Percentiles rank a stretch among this genome's conserved stretches.
phyloP scores from a whole-genome alignment of 805 yeast species.

The Sugiyamaella marilandica region DNA sequence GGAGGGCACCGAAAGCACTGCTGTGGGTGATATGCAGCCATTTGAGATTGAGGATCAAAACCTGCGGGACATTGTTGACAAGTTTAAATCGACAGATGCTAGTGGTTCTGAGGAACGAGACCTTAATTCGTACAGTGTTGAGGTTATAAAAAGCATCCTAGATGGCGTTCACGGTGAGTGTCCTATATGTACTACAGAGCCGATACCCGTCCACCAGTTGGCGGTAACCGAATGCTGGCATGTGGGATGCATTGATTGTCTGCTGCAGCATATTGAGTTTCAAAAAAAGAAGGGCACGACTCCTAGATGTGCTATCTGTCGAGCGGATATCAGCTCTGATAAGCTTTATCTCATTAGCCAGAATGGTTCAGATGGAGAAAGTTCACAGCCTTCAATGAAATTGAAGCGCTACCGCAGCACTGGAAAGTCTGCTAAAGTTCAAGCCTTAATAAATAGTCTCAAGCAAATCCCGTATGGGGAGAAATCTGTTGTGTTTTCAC shows the following conservation, averaged over 20 bases:
- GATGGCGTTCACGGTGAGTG: slow-evolving; percentile 58
- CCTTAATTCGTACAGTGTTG: slow-evolving; percentile 19
- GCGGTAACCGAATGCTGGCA: slow-evolving; percentile 78
- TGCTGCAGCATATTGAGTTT: slow-evolving; percentile 68
- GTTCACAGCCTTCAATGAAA: slow-evolving; percentile 10
- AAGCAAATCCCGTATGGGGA: slow-evolving; percentile 37
- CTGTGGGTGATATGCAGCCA: slow-evolving; percentile 9
- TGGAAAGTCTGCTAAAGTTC: slow-evolving; percentile 63
- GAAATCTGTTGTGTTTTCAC: slow-evolving; percentile 84
- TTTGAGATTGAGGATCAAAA: slow-evolving; percentile 27
- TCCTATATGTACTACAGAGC: slow-evolving; percentile 73
- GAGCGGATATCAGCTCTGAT: slow-evolving; percentile 48
- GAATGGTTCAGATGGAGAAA: slow-evolving; percentile 22
- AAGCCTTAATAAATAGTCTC: slow-evolving; percentile 46
- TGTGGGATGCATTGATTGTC: slow-evolving; percentile 66
- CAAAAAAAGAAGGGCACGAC: slow-evolving; percentile 46
- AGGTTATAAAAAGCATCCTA: slow-evolving; percentile 26
- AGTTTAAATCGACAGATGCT: slow-evolving; percentile 15
- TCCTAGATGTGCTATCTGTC: slow-evolving; percentile 72
- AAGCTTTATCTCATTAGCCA: slow-evolving; percentile 41
- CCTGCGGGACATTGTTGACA: slow-evolving; percentile 18
- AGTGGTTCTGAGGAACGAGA: slow-evolving; percentile 11
- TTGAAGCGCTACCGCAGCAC: slow-evolving; percentile 32
- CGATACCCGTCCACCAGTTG: slow-evolving; percentile 50
- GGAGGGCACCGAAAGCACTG: slow-evolving; percentile 12